Percentiles rank a stretch among this genome's conserved stretches.
Conservation (phyloP, 768 basidiomycete species). For the Grammothele lineata region DNA sequence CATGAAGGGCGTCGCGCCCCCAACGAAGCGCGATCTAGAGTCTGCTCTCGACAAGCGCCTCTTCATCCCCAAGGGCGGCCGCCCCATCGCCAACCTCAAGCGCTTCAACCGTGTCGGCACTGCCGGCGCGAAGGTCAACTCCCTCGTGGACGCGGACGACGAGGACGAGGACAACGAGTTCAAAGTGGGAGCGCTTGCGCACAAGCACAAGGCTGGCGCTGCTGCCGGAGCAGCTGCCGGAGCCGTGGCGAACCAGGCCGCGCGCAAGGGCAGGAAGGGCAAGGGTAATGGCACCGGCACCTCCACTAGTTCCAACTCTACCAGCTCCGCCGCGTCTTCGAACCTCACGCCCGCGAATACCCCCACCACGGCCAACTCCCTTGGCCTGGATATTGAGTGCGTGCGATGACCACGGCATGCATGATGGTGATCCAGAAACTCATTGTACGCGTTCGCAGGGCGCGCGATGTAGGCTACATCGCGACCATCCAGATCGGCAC, state of each 20-base stretch:
- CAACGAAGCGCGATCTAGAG: slow-evolving; percentile 44
- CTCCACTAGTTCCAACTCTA: slow-evolving; percentile 8
- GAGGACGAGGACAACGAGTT: slow-evolving; percentile 7
- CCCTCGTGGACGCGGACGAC: not conserved
- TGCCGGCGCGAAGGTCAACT: not conserved
- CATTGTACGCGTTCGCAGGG: slow-evolving; percentile 26
- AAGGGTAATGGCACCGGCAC: slow-evolving; percentile 2
- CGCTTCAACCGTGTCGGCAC: slow-evolving; percentile 16
- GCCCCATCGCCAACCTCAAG: slow-evolving; percentile 11
- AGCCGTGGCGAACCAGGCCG: not conserved
- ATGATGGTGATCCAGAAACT: not conserved
- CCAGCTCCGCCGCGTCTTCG: slow-evolving; percentile 11
- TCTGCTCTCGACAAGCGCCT: slow-evolving; percentile 40
- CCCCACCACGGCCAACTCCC: slow-evolving; percentile 45
- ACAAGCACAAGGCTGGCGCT: slow-evolving; percentile 9
- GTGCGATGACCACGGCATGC: slow-evolving; percentile 21
- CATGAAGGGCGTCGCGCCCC: slow-evolving; percentile 57
- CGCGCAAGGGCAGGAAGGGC: not conserved
- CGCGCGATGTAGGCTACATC: slow-evolving; percentile 50
- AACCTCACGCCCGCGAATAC: slow-evolving; percentile 39
- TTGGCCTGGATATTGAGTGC: slow-evolving; percentile 70
- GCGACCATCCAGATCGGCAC: slow-evolving; percentile 41
- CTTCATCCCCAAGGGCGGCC: slow-evolving; percentile 30
- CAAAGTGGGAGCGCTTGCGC: slow-evolving; percentile 2
- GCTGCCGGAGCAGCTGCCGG: not conserved